Evolutionary conservation across 2,329 filamentous ascomycete genomes (phyloP), one percentile per base, ranked within the genome.

Genomic region (Torrubiella hemipterigena): DNA sequence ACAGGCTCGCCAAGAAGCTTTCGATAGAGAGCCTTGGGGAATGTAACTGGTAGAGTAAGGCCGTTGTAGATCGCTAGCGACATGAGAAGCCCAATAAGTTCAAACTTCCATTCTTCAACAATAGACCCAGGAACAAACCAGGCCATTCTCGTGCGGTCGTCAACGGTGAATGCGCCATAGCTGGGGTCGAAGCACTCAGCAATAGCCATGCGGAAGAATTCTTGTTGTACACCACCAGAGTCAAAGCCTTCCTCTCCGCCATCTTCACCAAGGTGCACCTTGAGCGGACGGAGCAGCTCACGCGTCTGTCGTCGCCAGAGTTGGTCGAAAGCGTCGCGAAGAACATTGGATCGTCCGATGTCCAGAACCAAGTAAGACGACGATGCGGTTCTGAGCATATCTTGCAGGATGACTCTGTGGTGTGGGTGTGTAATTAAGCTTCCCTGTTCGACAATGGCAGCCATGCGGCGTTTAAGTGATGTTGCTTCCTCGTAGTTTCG

Each of bases 61-160:
- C 89, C 89, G 42, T 98, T 98, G 58, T 91, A 95, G 5, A 96
- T 61, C 5, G 91, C 91, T 13, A 98, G 65, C 2, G 83, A 93
- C 40, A 95, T 67, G n/a, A 96, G 59, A 9, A 95, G 56, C 2
- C 91, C 91, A 19, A 95, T 65, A 14, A 96, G 69, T 52, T 96
- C 85, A 45, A 82, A 96, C 48, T 91, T 91, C 73, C 89, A 91
- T 6, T 82, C 63, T 3, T 85, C 83, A 38, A 93, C 86, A 7
- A 84, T 58, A 5, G 85, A 84, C 6, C 77, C 75, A 0, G 89
- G 83, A 29, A 80, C 74, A 45, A 98, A 95, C 83, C 86, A 98
- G 9, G 78, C 77, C 68, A 91, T 81, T 19, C 74, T 73, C 1
- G 81, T 91, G 33, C 75, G 63, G 1, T 71, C 56, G 43, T 96